Percentiles rank a stretch among this genome's conserved stretches.
Evolutionary conservation across 345 rosid species (phyloP).

Genomic region (Citrus sinensis): DVS_A1.0 CM039165.1:14427001-14427500

Average conservation of each 20-base stretch:
- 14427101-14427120: slow-evolving; percentile 50
- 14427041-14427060: slow-evolving; percentile 80
- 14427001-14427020: slow-evolving; percentile 32
- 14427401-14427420: slow-evolving; percentile 89
- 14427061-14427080: slow-evolving; percentile 67
- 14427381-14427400: slow-evolving; percentile 79
- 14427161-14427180: background rate
- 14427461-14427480: background rate
- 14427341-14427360: slow-evolving; percentile 71
- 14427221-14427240: slow-evolving; percentile 66
- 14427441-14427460: slow-evolving; percentile 13
- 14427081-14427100: slow-evolving; percentile 76
- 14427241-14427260: slow-evolving; percentile 58
- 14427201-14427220: slow-evolving; percentile 11
- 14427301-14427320: slow-evolving; percentile 84
- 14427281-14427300: slow-evolving; percentile 83
- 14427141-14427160: background rate
- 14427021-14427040: slow-evolving; percentile 67
- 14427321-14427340: slow-evolving; percentile 52
- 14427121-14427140: slow-evolving; percentile 1
- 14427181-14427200: background rate
- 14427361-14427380: slow-evolving; percentile 60
- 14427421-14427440: slow-evolving; percentile 13
- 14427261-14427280: slow-evolving; percentile 72
- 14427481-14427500: background rate